Conservation (phyloP, 2,329 filamentous ascomycete species). For the Fusarium pseudonygamai region DNA sequence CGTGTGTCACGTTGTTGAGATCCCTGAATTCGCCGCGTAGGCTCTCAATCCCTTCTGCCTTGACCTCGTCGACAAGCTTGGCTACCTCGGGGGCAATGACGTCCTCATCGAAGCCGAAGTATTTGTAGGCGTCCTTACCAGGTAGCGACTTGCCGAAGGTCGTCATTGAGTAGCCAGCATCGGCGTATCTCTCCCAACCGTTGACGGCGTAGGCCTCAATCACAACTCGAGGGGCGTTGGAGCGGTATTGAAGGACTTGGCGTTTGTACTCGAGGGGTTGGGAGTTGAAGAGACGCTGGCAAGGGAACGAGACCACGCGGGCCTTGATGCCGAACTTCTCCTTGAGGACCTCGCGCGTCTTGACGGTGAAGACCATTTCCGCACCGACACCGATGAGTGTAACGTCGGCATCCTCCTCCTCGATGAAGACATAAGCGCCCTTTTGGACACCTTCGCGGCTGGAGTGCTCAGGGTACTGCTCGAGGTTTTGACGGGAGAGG, state of each 20-base stretch:
- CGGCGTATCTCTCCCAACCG: constrained; percentile 69
- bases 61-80: constrained; percentile 44
- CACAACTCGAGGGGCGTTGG: constrained; percentile 61
- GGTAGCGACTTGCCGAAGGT: constrained; percentile 66
- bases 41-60: constrained; percentile 44
- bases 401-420: constrained; percentile 55
- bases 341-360: constrained; percentile 51
- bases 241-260: constrained; percentile 53
- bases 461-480: constrained; percentile 51
- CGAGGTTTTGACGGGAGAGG: constrained; percentile 55
- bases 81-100: constrained; percentile 52
- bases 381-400: constrained; percentile 54
- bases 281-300: constrained; percentile 54
- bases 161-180: constrained; percentile 63
- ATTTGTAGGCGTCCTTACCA: constrained; percentile 62
- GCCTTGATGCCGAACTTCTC: constrained; percentile 50
- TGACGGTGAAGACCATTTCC: constrained; percentile 48
- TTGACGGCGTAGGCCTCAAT: constrained; percentile 68
- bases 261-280: constrained; percentile 57
- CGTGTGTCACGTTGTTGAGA: constrained; percentile 39
- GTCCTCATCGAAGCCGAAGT: constrained; percentile 63
- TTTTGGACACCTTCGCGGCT: constrained; percentile 53
- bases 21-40: constrained; percentile 47
- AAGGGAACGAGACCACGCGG: constrained; percentile 57
- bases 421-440: constrained; percentile 58